Evolutionary conservation across 176 grass and related monocot genomes (phyloP).

Genomic region (Rhynchospora breviuscula): DNA sequence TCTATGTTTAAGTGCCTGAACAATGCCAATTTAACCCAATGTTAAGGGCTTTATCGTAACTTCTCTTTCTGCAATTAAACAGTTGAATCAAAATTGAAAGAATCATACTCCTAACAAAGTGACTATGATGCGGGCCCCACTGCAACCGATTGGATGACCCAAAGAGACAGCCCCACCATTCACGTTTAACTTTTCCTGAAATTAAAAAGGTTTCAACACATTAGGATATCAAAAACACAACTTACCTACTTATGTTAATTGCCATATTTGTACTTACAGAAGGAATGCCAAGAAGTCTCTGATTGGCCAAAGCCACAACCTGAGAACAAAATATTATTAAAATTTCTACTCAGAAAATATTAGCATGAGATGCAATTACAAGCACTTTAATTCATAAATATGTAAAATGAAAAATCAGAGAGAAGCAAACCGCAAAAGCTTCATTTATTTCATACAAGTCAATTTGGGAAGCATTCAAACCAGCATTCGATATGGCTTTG

Average conservation of each 20-base stretch:
- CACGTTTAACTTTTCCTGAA: conserved; percentile 71
- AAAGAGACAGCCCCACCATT: conserved; percentile 94
- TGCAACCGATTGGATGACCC: conserved; percentile 90
- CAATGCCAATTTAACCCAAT: conserved; percentile 19
- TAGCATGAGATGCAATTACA: background rate
- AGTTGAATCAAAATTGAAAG: background rate
- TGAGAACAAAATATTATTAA: conserved; percentile 30
- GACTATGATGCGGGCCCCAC: conserved; percentile 82
- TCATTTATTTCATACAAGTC: conserved; percentile 97
- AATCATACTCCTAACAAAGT: conserved; percentile 86
- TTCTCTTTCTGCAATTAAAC: background rate
- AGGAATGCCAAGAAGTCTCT: conserved; percentile 86
- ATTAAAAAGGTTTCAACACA: background rate
- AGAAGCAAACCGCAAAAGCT: conserved; percentile 66
- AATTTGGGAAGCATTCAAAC: conserved; percentile 70
- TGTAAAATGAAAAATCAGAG: background rate
- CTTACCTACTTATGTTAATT: background rate
- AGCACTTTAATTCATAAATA: background rate
- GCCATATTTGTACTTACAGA: conserved; percentile 37
- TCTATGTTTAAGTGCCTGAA: conserved; percentile 64
- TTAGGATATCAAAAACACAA: background rate
- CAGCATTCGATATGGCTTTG: conserved; percentile 78
- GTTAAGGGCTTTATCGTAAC: background rate
- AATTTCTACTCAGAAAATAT: background rate
- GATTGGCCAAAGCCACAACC: conserved; percentile 89